Percentiles rank a stretch among this genome's conserved stretches.
Conservation (phyloP, 257 asterid genomes). For the Fraxinus quadrangulata region DNA sequence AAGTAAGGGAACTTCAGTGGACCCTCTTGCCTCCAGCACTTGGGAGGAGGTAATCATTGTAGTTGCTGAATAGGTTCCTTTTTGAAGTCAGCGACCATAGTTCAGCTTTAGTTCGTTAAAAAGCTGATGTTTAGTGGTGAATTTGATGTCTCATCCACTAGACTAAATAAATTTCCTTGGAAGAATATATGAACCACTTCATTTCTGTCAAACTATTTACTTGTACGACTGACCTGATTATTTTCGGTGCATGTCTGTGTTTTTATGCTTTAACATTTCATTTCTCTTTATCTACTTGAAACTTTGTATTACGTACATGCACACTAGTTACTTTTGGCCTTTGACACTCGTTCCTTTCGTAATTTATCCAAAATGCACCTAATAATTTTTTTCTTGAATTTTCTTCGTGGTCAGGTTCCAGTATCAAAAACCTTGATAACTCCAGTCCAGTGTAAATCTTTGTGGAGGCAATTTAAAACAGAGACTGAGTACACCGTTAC, state of each 20-base stretch:
- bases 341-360: background rate
- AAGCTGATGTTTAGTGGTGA: background rate
- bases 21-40: conserved; percentile 86
- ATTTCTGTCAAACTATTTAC: background rate
- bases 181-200: conserved; percentile 14
- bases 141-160: background rate
- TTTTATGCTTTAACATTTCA: background rate
- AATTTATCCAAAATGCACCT: conserved; percentile 22
- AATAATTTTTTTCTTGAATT: conserved; percentile 20
- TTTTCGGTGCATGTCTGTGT: background rate
- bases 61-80: background rate
- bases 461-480: conserved; percentile 86
- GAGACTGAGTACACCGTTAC: conserved; percentile 92
- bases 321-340: conserved; percentile 2
- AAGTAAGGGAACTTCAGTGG: conserved; percentile 54
- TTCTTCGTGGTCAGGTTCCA: conserved; percentile 53
- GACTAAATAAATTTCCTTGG: background rate
- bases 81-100: background rate
- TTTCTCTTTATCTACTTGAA: conserved; percentile 9
- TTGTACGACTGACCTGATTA: background rate
- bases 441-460: conserved; percentile 89
- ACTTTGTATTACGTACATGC: background rate
- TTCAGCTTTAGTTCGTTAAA: background rate
- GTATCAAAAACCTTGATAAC: conserved; percentile 74
- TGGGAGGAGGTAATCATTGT: conserved; percentile 71